phyloP scores from a whole-genome alignment of 306 rosid species.

The Acacia confusa region DNA sequence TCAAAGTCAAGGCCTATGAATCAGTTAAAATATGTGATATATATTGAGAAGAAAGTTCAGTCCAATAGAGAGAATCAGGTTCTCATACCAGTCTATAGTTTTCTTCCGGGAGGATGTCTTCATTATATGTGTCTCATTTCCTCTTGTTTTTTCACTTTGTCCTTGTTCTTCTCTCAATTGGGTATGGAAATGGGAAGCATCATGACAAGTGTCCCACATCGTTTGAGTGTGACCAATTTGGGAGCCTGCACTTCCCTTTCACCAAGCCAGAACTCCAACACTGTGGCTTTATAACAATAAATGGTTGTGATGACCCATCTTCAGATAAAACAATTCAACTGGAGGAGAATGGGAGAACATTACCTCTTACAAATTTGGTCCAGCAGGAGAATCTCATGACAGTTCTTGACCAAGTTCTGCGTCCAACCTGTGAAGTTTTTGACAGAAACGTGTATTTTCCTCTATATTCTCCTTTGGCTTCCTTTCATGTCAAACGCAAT shows the following conservation, averaged over 20 bases:
- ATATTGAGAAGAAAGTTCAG: not conserved
- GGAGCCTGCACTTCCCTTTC: slow-evolving; percentile 37
- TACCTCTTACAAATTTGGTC: not conserved
- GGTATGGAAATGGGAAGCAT: not conserved
- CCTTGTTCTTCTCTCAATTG: not conserved
- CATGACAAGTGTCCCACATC: slow-evolving; percentile 22
- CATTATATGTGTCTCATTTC: not conserved
- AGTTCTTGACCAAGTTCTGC: slow-evolving; percentile 7
- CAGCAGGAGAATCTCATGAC: slow-evolving; percentile 7
- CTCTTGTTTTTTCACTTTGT: not conserved
- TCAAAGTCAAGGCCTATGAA: slow-evolving; percentile 30
- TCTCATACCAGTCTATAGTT: not conserved
- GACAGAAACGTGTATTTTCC: too few relatives aligned
- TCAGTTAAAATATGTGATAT: not conserved
- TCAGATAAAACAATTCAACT: slow-evolving; percentile 8
- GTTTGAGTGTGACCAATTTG: slow-evolving; percentile 23
- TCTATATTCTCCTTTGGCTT: not conserved
- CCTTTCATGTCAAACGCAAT: not conserved
- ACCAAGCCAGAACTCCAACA: slow-evolving; percentile 29
- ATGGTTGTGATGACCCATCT: slow-evolving; percentile 14
- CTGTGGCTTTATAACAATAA: slow-evolving; percentile 32
- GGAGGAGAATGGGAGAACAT: not conserved
- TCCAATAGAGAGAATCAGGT: not conserved
- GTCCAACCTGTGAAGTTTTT: slow-evolving; percentile 15
- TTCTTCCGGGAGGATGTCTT: not conserved